Conservation (phyloP, 2,329 filamentous ascomycete species). For the Albophoma yamanashiensis region DNA sequence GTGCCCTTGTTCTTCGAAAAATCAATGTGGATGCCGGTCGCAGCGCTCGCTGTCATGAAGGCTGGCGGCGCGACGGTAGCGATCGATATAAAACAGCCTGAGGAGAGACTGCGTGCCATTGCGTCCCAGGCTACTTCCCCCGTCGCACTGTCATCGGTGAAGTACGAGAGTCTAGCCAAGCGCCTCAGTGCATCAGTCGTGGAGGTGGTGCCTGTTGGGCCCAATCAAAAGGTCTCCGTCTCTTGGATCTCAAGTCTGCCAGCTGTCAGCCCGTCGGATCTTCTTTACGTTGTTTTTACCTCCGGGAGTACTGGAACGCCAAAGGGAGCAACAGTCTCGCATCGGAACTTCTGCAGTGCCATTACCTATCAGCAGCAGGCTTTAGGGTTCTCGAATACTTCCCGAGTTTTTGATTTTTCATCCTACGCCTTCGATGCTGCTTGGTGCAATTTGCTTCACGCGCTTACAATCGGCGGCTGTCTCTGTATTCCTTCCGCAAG, state of each 20-base stretch:
- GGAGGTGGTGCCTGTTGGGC: neutral
- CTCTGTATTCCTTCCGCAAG: slow-evolving; percentile 9
- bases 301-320: slow-evolving; percentile 10
- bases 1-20: slow-evolving; percentile 15
- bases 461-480: slow-evolving; percentile 8
- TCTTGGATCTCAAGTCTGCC: neutral
- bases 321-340: slow-evolving; percentile 13
- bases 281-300: slow-evolving; percentile 11
- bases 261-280: neutral
- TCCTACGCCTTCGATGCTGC: slow-evolving; percentile 11
- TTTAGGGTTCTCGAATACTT: slow-evolving; percentile 6
- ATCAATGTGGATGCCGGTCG: slow-evolving; percentile 12
- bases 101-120: slow-evolving; percentile 4
- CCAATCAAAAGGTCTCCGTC: neutral
- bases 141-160: slow-evolving; percentile 1
- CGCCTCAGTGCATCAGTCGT: neutral
- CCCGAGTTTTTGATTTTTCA: slow-evolving; percentile 12
- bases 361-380: slow-evolving; percentile 7
- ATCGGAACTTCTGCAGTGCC: slow-evolving; percentile 7
- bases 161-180: neutral
- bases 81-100: slow-evolving; percentile 10
- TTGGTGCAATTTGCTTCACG: slow-evolving; percentile 9
- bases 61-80: slow-evolving; percentile 14
- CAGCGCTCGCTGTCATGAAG: slow-evolving; percentile 12
- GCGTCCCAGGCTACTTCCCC: neutral